Conservation (phyloP, 164 flowering plant genomes). For the Tinospora cordifolia region DNA sequence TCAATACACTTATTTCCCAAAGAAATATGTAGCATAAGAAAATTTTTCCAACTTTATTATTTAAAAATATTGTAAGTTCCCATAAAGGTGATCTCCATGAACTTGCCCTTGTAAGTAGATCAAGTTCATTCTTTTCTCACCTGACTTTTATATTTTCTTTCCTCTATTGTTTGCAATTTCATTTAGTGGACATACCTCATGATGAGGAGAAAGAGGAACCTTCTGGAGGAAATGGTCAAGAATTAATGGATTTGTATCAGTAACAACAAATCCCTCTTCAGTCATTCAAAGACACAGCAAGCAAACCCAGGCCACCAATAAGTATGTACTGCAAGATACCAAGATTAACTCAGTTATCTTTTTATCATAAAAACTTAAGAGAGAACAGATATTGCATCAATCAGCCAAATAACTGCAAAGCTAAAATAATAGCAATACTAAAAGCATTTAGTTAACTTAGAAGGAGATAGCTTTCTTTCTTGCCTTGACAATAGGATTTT, state of each 20-base stretch:
- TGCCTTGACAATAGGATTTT: conserved; percentile 17
- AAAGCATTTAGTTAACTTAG: not conserved
- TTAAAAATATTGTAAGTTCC: too few species aligned
- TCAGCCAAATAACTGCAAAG: not conserved
- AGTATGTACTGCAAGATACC: conserved; percentile 57
- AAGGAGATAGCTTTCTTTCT: conserved; percentile 13
- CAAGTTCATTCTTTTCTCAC: too few species aligned
- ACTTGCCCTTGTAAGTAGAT: too few species aligned
- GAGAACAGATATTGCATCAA: not conserved
- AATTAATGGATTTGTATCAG: not conserved
- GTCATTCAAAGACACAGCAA: conserved; percentile 51
- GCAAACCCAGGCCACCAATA: conserved; percentile 56
- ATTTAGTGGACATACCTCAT: not conserved
- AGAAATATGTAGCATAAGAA: too few species aligned
- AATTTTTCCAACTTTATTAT: too few species aligned
- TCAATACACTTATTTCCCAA: not conserved
- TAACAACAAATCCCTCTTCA: conserved; percentile 11
- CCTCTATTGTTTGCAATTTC: too few species aligned
- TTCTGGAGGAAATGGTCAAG: not conserved
- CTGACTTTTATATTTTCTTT: too few species aligned
- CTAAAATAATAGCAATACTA: not conserved
- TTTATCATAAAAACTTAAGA: not conserved
- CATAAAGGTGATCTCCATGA: too few species aligned
- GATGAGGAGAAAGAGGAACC: not conserved
- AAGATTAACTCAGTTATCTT: conserved; percentile 4